Percentiles rank a stretch among this genome's conserved stretches.
Conservation (phyloP, 2,329 filamentous ascomycete species). For the Phialophora macrospora region DNA sequence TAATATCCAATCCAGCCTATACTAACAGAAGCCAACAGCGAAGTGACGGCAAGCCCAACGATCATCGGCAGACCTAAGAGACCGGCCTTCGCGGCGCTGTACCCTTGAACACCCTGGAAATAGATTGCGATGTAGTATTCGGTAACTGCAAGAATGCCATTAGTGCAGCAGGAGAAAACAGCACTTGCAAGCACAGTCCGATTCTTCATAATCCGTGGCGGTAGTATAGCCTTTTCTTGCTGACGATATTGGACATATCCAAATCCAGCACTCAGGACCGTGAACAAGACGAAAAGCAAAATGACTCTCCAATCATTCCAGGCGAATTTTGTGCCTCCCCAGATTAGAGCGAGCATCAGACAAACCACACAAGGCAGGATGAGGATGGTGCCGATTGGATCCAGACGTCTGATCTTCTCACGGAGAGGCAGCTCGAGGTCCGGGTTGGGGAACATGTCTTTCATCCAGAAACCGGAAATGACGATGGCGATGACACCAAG, state of each 20-base stretch:
- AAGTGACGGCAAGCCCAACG: conserved; percentile 20
- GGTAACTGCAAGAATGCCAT: conserved; percentile 24
- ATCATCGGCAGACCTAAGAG: conserved; percentile 26
- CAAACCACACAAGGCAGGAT: conserved; percentile 44
- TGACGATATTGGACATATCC: conserved; percentile 41
- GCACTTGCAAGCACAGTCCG: conserved; percentile 36
- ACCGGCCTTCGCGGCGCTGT: conserved; percentile 26
- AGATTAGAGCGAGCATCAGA: conserved; percentile 42
- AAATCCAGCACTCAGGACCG: conserved; percentile 41
- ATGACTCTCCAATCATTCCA: conserved; percentile 43
- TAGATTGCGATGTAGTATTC: conserved; percentile 44
- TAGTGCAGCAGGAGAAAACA: conserved; percentile 27
- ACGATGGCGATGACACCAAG: conserved; percentile 45
- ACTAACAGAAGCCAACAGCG: conserved; percentile 17
- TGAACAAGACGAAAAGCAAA: conserved; percentile 42
- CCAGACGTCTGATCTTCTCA: conserved; percentile 43
- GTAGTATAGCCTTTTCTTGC: conserved; percentile 44
- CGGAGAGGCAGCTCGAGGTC: conserved; percentile 33
- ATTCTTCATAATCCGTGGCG: conserved; percentile 43
- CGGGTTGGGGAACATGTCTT: conserved; percentile 28
- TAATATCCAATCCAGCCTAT: conserved; percentile 27
- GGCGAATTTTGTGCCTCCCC: conserved; percentile 45
- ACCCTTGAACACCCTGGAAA: conserved; percentile 43
- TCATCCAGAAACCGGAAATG: conserved; percentile 40
- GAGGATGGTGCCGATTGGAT: conserved; percentile 43